Evolutionary conservation across 1,139 yeast species (phyloP).

Genomic region (Suhomyces anneliseae): DNA sequence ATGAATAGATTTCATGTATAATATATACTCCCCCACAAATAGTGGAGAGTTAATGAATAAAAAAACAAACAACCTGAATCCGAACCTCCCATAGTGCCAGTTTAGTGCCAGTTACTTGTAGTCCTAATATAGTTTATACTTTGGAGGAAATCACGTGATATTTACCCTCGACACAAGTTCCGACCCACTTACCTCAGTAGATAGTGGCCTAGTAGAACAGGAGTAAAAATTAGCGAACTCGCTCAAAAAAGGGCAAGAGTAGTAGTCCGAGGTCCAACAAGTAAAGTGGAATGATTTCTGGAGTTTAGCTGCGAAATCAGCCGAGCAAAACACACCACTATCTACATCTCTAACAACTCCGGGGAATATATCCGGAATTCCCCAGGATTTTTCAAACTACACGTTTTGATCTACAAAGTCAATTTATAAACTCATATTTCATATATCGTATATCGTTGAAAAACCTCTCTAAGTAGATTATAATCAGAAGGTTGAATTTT

Average conservation of each 20-base stretch:
- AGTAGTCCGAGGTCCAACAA: neutral
- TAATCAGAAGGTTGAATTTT: too few species aligned
- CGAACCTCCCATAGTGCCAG: too few species aligned
- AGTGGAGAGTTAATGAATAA: neutral
- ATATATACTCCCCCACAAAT: neutral
- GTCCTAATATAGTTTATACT: neutral
- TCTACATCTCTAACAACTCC: neutral
- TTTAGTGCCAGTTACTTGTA: too few species aligned
- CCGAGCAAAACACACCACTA: too few species aligned
- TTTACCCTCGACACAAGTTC: neutral
- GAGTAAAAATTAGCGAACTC: neutral
- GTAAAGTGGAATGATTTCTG: too few species aligned
- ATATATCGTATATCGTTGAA: too few species aligned
- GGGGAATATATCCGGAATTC: neutral
- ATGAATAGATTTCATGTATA: slow-evolving; percentile 5
- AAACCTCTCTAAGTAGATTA: too few species aligned
- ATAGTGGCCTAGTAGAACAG: neutral
- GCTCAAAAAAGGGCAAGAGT: neutral
- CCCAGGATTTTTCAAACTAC: neutral
- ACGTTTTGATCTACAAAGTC: too few species aligned
- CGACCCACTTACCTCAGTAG: neutral
- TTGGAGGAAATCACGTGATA: neutral
- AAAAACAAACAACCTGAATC: too few species aligned
- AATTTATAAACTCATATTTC: too few species aligned
- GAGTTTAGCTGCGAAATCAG: too few species aligned